phyloP scores from a whole-genome alignment of 768 basidiomycete species.

The Agrocybe praecox region DNA sequence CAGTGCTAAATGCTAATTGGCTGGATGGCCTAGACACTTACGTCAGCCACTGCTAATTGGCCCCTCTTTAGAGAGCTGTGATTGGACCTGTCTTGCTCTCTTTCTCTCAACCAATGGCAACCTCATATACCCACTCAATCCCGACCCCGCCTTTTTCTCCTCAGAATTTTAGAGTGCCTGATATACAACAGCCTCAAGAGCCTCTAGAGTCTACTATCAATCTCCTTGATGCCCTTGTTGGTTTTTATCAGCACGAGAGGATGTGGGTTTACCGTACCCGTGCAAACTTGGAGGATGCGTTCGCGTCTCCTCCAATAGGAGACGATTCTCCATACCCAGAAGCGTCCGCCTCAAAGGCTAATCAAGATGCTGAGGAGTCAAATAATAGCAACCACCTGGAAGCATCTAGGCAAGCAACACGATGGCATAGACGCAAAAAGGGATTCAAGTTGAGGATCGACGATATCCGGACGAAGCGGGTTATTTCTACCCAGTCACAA shows the following conservation, averaged over 20 bases:
- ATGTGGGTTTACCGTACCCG: slow-evolving; percentile 74
- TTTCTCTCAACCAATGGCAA: slow-evolving; percentile 23
- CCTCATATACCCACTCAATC: slow-evolving; percentile 30
- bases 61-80: slow-evolving; percentile 1
- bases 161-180: slow-evolving; percentile 25
- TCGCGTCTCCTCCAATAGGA: slow-evolving; percentile 24
- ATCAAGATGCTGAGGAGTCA: background rate
- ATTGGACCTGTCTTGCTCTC: slow-evolving; percentile 12
- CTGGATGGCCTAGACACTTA: slow-evolving; percentile 1
- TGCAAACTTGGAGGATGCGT: slow-evolving; percentile 52
- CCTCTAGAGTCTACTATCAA: slow-evolving; percentile 50
- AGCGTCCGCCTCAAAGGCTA: background rate
- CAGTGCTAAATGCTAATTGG: slow-evolving; percentile 5
- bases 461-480: slow-evolving; percentile 24
- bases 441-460: slow-evolving; percentile 52
- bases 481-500: slow-evolving; percentile 19
- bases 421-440: slow-evolving; percentile 62
- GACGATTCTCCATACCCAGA: slow-evolving; percentile 1
- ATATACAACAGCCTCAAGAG: slow-evolving; percentile 22
- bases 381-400: background rate
- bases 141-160: slow-evolving; percentile 38
- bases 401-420: slow-evolving; percentile 24
- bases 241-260: slow-evolving; percentile 71
- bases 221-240: slow-evolving; percentile 64
- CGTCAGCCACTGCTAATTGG: slow-evolving; percentile 6